Evolutionary conservation across 208 protist genomes (phyloP).

Genomic region (Leishmania gerbilli): DNA sequence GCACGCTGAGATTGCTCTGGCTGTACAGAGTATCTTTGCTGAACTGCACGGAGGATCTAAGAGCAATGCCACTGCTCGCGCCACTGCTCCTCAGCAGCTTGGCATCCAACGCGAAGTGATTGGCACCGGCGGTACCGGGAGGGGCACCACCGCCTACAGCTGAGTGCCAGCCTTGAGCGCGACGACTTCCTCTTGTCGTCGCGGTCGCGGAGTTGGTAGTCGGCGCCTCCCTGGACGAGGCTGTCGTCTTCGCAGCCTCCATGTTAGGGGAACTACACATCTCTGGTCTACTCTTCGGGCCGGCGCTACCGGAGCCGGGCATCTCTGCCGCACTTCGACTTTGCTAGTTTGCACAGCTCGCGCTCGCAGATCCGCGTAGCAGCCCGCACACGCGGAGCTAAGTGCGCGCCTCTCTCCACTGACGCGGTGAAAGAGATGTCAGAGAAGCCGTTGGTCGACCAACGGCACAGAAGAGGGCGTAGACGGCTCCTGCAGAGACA

Average conservation of each 20-base stretch:
- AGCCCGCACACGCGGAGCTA: neutral
- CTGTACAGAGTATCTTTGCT: constrained; percentile 5
- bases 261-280: constrained; percentile 4
- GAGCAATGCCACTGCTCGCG: neutral
- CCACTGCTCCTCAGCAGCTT: constrained; percentile 1
- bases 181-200: constrained; percentile 20
- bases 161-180: constrained; percentile 23
- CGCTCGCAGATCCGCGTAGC: neutral
- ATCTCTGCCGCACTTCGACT: neutral
- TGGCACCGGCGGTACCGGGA: neutral
- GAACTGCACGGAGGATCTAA: constrained; percentile 30
- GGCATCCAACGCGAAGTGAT: neutral
- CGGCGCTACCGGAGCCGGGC: neutral
- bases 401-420: neutral
- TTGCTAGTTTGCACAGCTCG: neutral
- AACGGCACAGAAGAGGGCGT: neutral
- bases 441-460: neutral
- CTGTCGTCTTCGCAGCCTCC: neutral
- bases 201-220: neutral
- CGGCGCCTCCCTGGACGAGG: neutral
- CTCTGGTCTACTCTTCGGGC: neutral
- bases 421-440: neutral
- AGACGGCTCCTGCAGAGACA: neutral
- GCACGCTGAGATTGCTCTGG: neutral
- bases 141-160: constrained; percentile 2